Evolutionary conservation across 2,329 filamentous ascomycete species (phyloP).

Genomic region (Didymella arachidicola): DNA sequence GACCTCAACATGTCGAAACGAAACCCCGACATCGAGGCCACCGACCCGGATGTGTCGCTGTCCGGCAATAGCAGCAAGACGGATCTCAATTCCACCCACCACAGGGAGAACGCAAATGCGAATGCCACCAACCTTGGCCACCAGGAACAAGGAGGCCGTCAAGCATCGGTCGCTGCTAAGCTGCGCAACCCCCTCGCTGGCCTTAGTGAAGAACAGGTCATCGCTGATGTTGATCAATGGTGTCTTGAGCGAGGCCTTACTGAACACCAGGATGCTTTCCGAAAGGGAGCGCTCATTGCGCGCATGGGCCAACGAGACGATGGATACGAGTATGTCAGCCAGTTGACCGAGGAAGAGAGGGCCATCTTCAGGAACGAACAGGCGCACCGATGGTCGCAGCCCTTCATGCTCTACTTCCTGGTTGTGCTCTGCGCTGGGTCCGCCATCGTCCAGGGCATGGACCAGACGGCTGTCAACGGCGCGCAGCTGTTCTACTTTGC

Average conservation of each 20-base stretch:
- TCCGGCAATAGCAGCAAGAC: slow-evolving; percentile 35
- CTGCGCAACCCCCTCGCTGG: slow-evolving; percentile 65
- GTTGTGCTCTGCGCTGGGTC: slow-evolving; percentile 72
- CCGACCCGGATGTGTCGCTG: slow-evolving; percentile 33
- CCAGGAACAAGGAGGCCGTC: slow-evolving; percentile 3
- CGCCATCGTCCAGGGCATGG: slow-evolving; percentile 70
- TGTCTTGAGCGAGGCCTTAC: slow-evolving; percentile 59
- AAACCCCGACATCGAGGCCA: slow-evolving; percentile 40
- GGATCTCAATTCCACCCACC: slow-evolving; percentile 28
- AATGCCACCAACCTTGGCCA: slow-evolving; percentile 21
- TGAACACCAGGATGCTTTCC: slow-evolving; percentile 58
- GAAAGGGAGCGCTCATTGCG: slow-evolving; percentile 61
- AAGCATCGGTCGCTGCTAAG: slow-evolving; percentile 34
- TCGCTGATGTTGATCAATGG: slow-evolving; percentile 64
- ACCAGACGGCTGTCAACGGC: slow-evolving; percentile 47
- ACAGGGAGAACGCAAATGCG: slow-evolving; percentile 35
- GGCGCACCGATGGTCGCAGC: slow-evolving; percentile 74
- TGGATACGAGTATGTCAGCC: slow-evolving; percentile 58
- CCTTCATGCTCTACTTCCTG: slow-evolving; percentile 69
- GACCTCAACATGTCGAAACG: slow-evolving; percentile 28
- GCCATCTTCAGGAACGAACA: slow-evolving; percentile 66
- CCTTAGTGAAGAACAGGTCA: slow-evolving; percentile 60
- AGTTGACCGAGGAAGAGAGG: slow-evolving; percentile 63
- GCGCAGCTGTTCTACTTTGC: slow-evolving; percentile 43
- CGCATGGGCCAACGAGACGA: slow-evolving; percentile 56